Base-by-base conservation (phyloP, 306 rosid species). In the Luffa acutangula region DNA sequence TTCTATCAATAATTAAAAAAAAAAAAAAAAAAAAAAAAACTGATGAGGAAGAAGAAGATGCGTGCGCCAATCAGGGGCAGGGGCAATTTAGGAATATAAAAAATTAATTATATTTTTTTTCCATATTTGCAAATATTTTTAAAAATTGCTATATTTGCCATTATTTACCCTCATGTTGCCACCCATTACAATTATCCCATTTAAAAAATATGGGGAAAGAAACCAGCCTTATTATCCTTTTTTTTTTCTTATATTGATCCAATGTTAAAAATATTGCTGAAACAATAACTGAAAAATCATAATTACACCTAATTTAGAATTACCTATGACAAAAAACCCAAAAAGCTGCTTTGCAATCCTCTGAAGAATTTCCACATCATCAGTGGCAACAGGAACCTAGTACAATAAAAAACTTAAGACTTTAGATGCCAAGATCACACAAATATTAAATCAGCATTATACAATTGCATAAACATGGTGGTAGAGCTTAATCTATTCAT, bases 311-410 rank as follows among this genome's bases (percentile, higher is more conserved):
- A 80, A 75, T 67, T 53, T 54, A 56, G 52, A 76, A 75, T 84
- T 89, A 94, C 98, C 97, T 67, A 87, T 75, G 81, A 80, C 80
- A 82, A 94, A 94, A 83, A 42, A 62, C 84, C 97, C 97, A 84
- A 92, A 87, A 39, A 92, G 92, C 75, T 89, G 90, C 80, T 89
- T 94, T 69, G 83, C 86, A 81, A 94, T 84, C 76, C 98, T 89
- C 81, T 92, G 97, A 76, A 94, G 91, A 78, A 89, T 91, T 82
- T 91, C 97, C 87, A 85, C 84, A 79, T 88, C 90, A 85, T 91
- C 97, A 81, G 97, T 89, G 64, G 93, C 97, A 87, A 89, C 85
- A 31, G 97, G 97, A 86, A 94, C 87, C 98, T 94, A 59, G 64
- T 18, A 76, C 64, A 81, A 80, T 69, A 17, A 79, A 60, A 70